Conservation (phyloP, 2,329 filamentous ascomycete genomes). For the Microsporum audouinii region DNA sequence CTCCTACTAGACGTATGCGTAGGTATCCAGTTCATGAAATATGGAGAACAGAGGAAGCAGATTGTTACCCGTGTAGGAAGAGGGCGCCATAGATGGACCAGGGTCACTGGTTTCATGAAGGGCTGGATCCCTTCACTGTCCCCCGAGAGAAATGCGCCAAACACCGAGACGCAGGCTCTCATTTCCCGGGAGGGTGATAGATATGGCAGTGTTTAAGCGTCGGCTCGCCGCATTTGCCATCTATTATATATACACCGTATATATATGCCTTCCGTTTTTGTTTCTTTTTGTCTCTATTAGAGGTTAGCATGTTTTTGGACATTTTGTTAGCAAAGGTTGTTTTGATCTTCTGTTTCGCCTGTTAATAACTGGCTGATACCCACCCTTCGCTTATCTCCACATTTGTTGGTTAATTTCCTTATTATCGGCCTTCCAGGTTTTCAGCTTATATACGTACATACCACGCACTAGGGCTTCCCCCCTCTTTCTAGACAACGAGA, state of each 20-base stretch:
- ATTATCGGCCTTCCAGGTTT: background rate
- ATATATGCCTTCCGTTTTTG: background rate
- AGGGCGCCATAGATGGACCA: conserved; percentile 41
- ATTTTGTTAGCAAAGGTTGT: background rate
- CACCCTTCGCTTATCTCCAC: background rate
- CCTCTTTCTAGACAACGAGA: background rate
- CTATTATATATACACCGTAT: background rate
- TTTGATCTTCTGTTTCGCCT: background rate
- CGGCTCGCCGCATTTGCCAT: background rate
- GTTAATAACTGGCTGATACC: background rate
- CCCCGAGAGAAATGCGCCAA: conserved; percentile 20
- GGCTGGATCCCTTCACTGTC: conserved; percentile 50
- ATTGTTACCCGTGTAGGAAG: conserved; percentile 37
- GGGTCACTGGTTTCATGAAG: conserved; percentile 54
- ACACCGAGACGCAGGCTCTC: conserved; percentile 24
- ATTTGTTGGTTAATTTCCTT: background rate
- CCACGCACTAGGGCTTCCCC: background rate
- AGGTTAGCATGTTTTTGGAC: too few species aligned
- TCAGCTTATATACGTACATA: too few species aligned
- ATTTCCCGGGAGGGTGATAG: conserved; percentile 20
- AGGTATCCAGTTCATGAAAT: conserved; percentile 52
- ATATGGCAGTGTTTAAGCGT: conserved; percentile 26
- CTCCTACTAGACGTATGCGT: conserved; percentile 51
- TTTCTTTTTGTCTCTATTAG: background rate
- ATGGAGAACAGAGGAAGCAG: conserved; percentile 38